A percentile compares a stretch with the other conserved stretches of the same genome.
Evolutionary conservation across 257 asterid species (phyloP).

Genomic region (Penstemon newberryi): DNA sequence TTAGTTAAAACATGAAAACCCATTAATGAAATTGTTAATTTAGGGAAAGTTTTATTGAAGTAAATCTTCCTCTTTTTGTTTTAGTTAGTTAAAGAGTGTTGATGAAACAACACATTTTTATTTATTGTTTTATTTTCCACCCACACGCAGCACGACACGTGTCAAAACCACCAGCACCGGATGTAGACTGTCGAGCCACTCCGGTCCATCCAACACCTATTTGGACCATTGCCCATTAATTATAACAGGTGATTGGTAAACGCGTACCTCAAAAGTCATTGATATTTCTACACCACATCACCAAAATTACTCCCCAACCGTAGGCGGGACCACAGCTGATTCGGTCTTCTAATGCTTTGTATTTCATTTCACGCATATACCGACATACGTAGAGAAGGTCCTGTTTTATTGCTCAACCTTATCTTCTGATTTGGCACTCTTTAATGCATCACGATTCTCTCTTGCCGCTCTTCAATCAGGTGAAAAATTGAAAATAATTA

Average conservation of each 20-base stretch:
- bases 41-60: not conserved
- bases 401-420: constrained; percentile 32
- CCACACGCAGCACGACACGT: too few relatives aligned
- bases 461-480: constrained; percentile 27
- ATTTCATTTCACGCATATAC: not conserved
- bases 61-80: not conserved
- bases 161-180: not conserved
- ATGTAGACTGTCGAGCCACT: not conserved
- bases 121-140: too few relatives aligned
- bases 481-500: not conserved
- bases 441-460: constrained; percentile 26
- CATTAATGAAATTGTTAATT: not conserved
- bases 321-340: constrained; percentile 35
- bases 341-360: not conserved
- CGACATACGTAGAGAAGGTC: constrained; percentile 15
- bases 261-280: not conserved
- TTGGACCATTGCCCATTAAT: not conserved
- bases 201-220: not conserved
- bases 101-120: too few relatives aligned
- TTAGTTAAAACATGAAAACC: not conserved
- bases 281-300: constrained; percentile 16
- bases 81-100: too few relatives aligned
- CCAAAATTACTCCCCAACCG: constrained; percentile 13
- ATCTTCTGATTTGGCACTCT: constrained; percentile 3
- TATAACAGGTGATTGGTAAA: constrained; percentile 15